Base-by-base conservation (phyloP, 805 yeast species). In the Saccharomycopsis lassenensis region DNA sequence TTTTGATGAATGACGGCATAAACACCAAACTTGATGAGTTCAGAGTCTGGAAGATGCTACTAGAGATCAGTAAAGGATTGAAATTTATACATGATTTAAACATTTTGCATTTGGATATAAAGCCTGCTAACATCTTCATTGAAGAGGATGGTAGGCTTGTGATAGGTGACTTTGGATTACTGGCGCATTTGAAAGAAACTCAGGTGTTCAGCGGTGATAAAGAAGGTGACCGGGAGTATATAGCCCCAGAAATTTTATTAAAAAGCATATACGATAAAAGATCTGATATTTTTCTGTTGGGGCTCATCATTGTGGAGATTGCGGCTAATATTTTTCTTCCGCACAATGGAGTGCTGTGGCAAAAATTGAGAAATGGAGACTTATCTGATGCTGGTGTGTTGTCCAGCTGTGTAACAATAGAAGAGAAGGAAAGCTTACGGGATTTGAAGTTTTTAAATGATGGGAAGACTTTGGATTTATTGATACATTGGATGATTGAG, bases 321-420 rank as follows among this genome's bases (percentile, higher is more conserved):
- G 97, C 98, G 2, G 94, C 97, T 1, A 91, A 91, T 57, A 87
- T 91, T 31, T 76, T 86, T 3, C 62, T 91, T 35, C 98, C 98
- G 1, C 97, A 89, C 48, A 87, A 91, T 54, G 98, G 98, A 4
- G 71, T 84, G 10, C 87, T 93, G 21, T 91, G 98, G 98, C 93
- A 93, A 47, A 86, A 87, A 55, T 62, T 91, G 42, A 68, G 98
- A 46, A 82, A 94, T 28, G 98, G 97, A 1, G 98, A 91, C 55
- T 63, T 91, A 46, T 77, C 93, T 12, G 98, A 91, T 55, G 96
- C 97, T 0, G 96, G 97, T 1, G 72, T 76, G 48, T 63, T 87
- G 41, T 75, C 85, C 30, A 76, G 84, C 2, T 77, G 78, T 16
- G n/a, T n/a, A n/a, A n/a, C n/a, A n/a, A n/a, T n/a, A n/a, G n/a